Evolutionary conservation across 2,329 filamentous ascomycete genomes (phyloP).

Genomic region (Rosellinia necatrix): DNA sequence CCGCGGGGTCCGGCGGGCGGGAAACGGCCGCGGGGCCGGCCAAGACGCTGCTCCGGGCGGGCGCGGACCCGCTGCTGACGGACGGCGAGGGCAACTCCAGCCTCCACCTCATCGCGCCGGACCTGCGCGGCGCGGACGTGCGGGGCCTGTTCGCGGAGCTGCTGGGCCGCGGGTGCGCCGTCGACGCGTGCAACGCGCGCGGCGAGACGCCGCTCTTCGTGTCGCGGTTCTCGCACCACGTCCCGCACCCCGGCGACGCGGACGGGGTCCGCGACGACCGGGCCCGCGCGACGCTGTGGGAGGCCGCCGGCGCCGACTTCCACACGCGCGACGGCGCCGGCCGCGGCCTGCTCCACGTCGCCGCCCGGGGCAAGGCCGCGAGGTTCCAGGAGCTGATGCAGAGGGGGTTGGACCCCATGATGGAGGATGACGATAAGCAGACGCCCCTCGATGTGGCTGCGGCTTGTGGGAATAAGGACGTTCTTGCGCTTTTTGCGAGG

Average conservation of each 20-base stretch:
- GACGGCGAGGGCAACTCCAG: slow-evolving; percentile 8
- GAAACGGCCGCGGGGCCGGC: neutral
- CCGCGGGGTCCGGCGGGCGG: neutral
- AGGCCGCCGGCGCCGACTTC: slow-evolving; percentile 4
- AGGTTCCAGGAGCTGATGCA: slow-evolving; percentile 3
- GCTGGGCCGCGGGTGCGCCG: slow-evolving; percentile 1
- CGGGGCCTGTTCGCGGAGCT: neutral
- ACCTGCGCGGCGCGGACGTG: neutral
- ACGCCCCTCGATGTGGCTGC: slow-evolving; percentile 16
- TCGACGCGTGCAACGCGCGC: slow-evolving; percentile 4
- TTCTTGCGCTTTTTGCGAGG: slow-evolving; percentile 12
- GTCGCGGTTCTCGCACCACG: neutral
- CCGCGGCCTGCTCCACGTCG: slow-evolving; percentile 8
- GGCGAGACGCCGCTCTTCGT: slow-evolving; percentile 12
- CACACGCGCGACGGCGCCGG: neutral
- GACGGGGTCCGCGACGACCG: neutral
- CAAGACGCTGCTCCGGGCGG: neutral
- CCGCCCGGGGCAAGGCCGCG: neutral
- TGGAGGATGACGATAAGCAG: slow-evolving; percentile 7
- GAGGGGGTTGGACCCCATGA: slow-evolving; percentile 8
- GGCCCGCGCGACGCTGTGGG: neutral
- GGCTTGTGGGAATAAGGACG: slow-evolving; percentile 2
- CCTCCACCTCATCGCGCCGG: neutral
- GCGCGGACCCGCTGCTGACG: slow-evolving; percentile 7
- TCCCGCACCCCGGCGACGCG: neutral